These are phyloP conservation scores for Suillus sp. DNA, from an alignment of 768 basidiomycete genomes.

Conservation along the genomic window DNA sequence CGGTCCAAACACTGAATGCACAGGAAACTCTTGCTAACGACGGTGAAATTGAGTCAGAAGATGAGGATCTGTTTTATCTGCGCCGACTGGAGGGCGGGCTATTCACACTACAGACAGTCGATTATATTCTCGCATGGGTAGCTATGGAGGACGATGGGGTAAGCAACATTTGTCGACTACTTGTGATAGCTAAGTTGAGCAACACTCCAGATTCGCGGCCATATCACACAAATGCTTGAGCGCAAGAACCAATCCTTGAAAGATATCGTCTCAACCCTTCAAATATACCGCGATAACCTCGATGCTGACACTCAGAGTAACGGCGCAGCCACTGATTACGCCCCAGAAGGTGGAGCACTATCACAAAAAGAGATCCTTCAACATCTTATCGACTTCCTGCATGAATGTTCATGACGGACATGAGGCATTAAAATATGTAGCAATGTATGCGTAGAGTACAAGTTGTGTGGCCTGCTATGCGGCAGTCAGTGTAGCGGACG, in stretches of 20 bases:
- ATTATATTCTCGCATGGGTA: slow-evolving; percentile 94
- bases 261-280: slow-evolving; percentile 72
- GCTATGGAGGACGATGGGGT: slow-evolving; percentile 99
- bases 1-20: not conserved
- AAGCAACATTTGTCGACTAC: slow-evolving; percentile 32
- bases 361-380: slow-evolving; percentile 70
- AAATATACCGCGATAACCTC: slow-evolving; percentile 72
- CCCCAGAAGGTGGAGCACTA: slow-evolving; percentile 41
- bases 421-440: slow-evolving; percentile 20
- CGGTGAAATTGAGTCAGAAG: slow-evolving; percentile 58
- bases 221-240: slow-evolving; percentile 73
- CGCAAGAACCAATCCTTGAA: slow-evolving; percentile 70
- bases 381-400: slow-evolving; percentile 66
- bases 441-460: slow-evolving; percentile 19
- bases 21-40: slow-evolving; percentile 59
- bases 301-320: slow-evolving; percentile 48
- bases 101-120: slow-evolving; percentile 86
- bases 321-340: slow-evolving; percentile 24
- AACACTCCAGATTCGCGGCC: slow-evolving; percentile 65
- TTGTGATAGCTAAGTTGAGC: not conserved
- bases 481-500: slow-evolving; percentile 48
- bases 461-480: slow-evolving; percentile 19
- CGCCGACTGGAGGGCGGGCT: slow-evolving; percentile 84
- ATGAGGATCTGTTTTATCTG: slow-evolving; percentile 83
- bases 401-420: slow-evolving; percentile 29